Conservation (phyloP, 805 yeast species). For the Wickerhamiella slavikovae region DNA sequence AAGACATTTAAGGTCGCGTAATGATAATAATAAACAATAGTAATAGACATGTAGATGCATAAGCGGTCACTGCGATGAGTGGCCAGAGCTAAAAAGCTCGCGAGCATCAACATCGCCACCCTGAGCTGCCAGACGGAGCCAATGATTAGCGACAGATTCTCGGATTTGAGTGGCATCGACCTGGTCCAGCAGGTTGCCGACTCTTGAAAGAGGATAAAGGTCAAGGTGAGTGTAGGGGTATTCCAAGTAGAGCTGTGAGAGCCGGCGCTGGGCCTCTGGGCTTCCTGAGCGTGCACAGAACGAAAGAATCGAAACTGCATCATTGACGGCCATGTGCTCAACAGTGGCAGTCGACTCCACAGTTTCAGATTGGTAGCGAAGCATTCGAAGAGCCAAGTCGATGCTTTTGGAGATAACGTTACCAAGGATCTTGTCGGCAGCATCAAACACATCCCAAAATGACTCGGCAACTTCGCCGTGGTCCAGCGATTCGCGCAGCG, state of each 20-base stretch:
- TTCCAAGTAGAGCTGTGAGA: conserved; percentile 11
- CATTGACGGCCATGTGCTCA: conserved; percentile 12
- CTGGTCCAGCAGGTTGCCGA: conserved; percentile 9
- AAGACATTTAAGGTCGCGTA: too few relatives aligned
- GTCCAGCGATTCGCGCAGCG: conserved; percentile 14
- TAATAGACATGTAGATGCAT: too few relatives aligned
- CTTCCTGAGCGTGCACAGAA: conserved; percentile 13
- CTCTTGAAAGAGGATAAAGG: conserved; percentile 10
- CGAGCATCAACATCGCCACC: conserved; percentile 4
- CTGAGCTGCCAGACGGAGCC: conserved; percentile 9
- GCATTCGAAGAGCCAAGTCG: conserved; percentile 12
- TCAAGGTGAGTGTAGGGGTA: conserved; percentile 9
- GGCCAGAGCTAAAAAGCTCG: conserved; percentile 4
- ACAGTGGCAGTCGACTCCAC: conserved; percentile 7
- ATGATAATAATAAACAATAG: too few relatives aligned
- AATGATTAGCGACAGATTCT: conserved; percentile 10
- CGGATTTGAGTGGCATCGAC: conserved; percentile 6
- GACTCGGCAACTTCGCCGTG: conserved; percentile 15
- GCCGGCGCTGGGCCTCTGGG: conserved; percentile 10
- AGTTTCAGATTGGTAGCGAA: conserved; percentile 11
- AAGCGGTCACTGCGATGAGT: too few relatives aligned
- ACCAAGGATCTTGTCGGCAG: conserved; percentile 13
- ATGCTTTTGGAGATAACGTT: conserved; percentile 10
- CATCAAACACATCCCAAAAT: conserved; percentile 20
- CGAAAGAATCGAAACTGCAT: conserved; percentile 12